A percentile compares a stretch with the other conserved stretches of the same genome.
Conservation (phyloP, 345 rosid species). For the Barbarea vulgaris region DNA sequence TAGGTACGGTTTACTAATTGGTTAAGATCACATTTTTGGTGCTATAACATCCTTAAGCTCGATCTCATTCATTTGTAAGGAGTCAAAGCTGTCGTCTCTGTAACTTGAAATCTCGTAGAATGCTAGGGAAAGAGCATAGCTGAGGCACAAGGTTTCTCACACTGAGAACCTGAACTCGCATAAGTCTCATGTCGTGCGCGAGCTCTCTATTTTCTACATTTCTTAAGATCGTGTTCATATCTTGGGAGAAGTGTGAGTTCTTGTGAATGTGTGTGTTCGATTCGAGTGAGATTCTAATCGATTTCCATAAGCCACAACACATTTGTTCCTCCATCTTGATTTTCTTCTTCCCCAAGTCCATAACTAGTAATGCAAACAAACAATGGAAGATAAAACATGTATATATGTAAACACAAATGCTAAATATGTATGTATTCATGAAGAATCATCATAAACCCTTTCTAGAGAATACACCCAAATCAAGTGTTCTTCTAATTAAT, state of each 20-base stretch:
- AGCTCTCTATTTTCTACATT: neutral
- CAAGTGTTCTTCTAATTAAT: neutral
- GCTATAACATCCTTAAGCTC: too few relatives aligned
- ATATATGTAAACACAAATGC: neutral
- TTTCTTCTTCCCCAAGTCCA: neutral
- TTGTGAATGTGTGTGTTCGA: too few relatives aligned
- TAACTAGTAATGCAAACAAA: neutral
- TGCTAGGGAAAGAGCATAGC: too few relatives aligned
- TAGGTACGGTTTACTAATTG: neutral
- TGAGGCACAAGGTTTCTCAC: too few relatives aligned
- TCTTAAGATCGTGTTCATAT: neutral
- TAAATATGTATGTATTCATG: neutral
- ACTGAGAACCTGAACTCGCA: neutral
- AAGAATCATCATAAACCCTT: neutral
- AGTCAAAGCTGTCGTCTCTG: neutral
- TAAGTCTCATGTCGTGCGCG: neutral
- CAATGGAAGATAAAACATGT: too few relatives aligned
- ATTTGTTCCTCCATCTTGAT: neutral
- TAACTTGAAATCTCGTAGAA: too few relatives aligned
- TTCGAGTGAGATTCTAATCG: too few relatives aligned
- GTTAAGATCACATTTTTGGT: too few relatives aligned
- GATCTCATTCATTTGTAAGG: neutral
- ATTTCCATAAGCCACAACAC: neutral
- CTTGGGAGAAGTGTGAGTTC: too few relatives aligned
- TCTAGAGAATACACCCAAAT: conserved; percentile 13